Percentiles rank a stretch among this genome's conserved stretches.
Conservation (phyloP, 192 early-diverging fungal genomes). For the Entomortierella lignicola region DNA sequence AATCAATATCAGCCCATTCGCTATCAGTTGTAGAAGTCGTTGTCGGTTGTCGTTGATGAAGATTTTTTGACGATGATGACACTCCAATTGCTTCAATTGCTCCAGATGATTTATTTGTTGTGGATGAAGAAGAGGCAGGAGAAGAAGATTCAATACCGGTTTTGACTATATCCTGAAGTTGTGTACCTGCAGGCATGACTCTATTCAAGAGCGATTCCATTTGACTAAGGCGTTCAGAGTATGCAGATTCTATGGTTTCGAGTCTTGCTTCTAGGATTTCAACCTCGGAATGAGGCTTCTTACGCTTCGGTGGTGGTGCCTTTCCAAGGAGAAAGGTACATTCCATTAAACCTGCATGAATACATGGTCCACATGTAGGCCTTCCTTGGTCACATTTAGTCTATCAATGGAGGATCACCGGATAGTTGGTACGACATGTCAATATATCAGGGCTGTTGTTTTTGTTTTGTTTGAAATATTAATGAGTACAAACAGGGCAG, state of each 20-base stretch:
- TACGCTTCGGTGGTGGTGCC: slow-evolving; percentile 36
- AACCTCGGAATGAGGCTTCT: slow-evolving; percentile 39
- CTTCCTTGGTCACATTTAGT: slow-evolving; percentile 51
- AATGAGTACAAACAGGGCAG: too few species aligned
- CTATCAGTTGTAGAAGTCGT: slow-evolving; percentile 3
- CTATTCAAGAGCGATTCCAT: slow-evolving; percentile 38
- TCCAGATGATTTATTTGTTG: slow-evolving; percentile 1
- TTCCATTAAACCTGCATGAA: slow-evolving; percentile 46
- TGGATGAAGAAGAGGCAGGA: too few species aligned
- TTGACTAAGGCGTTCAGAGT: slow-evolving; percentile 45
- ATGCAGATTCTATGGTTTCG: slow-evolving; percentile 45
- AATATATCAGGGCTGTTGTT: too few species aligned
- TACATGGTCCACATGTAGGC: slow-evolving; percentile 44
- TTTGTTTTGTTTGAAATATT: too few species aligned
- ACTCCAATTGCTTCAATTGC: background rate
- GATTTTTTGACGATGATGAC: background rate
- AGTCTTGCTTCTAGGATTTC: slow-evolving; percentile 41
- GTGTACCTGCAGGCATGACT: slow-evolving; percentile 28
- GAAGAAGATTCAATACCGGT: background rate
- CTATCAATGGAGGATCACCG: slow-evolving; percentile 15
- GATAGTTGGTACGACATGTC: too few species aligned
- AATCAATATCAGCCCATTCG: slow-evolving; percentile 18
- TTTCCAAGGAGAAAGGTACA: slow-evolving; percentile 48
- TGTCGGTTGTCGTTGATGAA: too few species aligned
- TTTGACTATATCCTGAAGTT: slow-evolving; percentile 8